phyloP scores from a whole-genome alignment of 495 filamentous ascomycete genomes.

The Penicillium macrosclerotiorum region DNA sequence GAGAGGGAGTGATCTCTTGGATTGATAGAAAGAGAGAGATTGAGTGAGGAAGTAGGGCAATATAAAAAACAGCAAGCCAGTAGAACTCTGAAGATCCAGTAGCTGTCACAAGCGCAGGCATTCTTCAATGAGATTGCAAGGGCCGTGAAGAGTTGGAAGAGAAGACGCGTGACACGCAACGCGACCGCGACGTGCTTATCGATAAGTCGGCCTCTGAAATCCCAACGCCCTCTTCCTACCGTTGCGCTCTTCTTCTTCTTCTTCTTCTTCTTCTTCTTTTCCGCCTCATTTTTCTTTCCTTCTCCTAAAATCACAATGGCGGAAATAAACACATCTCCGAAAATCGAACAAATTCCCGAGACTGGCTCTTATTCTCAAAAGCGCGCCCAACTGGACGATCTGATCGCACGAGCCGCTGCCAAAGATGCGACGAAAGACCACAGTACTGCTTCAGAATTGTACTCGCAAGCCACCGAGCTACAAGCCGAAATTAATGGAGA shows the following conservation, averaged over 20 bases:
- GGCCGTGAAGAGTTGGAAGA: constrained; percentile 1
- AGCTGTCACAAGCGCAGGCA: neutral
- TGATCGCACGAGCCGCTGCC: constrained; percentile 58
- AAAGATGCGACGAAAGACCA: constrained; percentile 86
- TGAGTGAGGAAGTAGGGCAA: too few relatives aligned
- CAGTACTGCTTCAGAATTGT: constrained; percentile 77
- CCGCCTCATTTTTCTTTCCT: neutral
- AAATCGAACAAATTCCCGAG: constrained; percentile 1
- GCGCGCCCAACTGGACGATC: constrained; percentile 34
- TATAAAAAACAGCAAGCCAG: too few relatives aligned
- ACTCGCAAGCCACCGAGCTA: constrained; percentile 82
- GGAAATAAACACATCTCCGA: constrained; percentile 14
- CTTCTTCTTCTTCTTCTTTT: neutral
- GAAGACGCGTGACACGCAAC: constrained; percentile 23
- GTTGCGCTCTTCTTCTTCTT: neutral
- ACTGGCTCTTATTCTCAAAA: constrained; percentile 17
- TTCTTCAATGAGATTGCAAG: neutral
- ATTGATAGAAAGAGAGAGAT: neutral
- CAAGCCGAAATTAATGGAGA: constrained; percentile 93
- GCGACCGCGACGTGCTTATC: constrained; percentile 12
- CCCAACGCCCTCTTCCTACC: neutral
- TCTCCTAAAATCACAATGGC: constrained; percentile 17
- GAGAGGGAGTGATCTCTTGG: neutral
- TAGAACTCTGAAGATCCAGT: too few relatives aligned
- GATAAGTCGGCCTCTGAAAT: neutral